Conservation (phyloP, 352 stramenopile genomes). For the Globisporangium carolinianum region DNA sequence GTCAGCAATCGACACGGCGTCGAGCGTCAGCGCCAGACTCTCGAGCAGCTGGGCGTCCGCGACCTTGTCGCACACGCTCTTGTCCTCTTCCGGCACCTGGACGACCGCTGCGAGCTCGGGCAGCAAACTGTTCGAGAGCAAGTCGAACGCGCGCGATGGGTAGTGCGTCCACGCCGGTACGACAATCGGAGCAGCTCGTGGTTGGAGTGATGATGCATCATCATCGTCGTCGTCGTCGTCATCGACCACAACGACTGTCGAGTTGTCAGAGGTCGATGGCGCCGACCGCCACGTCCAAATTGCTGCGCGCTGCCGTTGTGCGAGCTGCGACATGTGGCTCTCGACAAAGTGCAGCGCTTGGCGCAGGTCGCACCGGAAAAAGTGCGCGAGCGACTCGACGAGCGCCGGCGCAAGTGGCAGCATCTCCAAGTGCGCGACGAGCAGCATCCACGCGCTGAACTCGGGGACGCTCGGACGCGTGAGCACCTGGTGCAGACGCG, state of each 20-base stretch:
- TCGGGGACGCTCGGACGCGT: slow-evolving; percentile 39
- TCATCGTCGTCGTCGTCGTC: slow-evolving; percentile 1
- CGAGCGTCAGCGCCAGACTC: slow-evolving; percentile 37
- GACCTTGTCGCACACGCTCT: slow-evolving; percentile 30
- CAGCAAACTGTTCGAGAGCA: slow-evolving; percentile 56
- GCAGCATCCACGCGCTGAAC: slow-evolving; percentile 58
- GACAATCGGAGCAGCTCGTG: neutral
- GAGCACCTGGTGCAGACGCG: slow-evolving; percentile 31
- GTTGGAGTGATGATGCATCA: too few species aligned
- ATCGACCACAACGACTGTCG: neutral
- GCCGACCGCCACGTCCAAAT: slow-evolving; percentile 12
- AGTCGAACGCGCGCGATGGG: slow-evolving; percentile 39
- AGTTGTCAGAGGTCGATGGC: too few species aligned
- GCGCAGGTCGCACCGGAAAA: slow-evolving; percentile 62
- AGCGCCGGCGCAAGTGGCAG: slow-evolving; percentile 31
- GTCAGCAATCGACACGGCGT: slow-evolving; percentile 40
- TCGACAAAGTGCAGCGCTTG: slow-evolving; percentile 70
- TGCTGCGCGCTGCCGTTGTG: slow-evolving; percentile 6
- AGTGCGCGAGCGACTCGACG: slow-evolving; percentile 30
- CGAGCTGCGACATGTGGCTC: slow-evolving; percentile 24
- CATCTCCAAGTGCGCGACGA: slow-evolving; percentile 52
- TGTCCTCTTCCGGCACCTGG: slow-evolving; percentile 24
- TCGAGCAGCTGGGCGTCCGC: slow-evolving; percentile 29
- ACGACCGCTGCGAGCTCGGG: slow-evolving; percentile 21
- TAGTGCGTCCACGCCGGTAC: slow-evolving; percentile 49